phyloP scores from a whole-genome alignment of 2,329 filamentous ascomycete genomes.

The Knoxdaviesia proteae region DNA sequence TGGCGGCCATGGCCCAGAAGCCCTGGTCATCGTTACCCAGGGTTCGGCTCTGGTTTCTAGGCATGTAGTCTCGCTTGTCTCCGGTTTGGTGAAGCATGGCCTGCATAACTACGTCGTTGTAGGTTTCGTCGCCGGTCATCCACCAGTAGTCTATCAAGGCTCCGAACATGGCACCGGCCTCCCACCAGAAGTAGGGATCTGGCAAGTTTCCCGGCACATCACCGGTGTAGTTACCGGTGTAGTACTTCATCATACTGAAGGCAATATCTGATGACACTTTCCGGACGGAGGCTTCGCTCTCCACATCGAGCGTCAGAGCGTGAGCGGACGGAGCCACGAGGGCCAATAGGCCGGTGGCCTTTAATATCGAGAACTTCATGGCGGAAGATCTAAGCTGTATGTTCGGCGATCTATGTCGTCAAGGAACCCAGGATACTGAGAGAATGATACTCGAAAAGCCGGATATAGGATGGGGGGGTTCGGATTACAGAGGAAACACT shows the following conservation, averaged over 20 bases:
- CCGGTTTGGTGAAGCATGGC: constrained; percentile 41
- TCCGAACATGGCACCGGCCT: constrained; percentile 51
- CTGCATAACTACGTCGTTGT: constrained; percentile 37
- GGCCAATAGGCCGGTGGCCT: too few relatives aligned
- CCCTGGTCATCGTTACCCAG: constrained; percentile 58
- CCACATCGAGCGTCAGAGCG: too few relatives aligned
- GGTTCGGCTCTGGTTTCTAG: constrained; percentile 38
- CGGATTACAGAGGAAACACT: too few relatives aligned
- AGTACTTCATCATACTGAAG: constrained; percentile 25
- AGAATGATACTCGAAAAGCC: too few relatives aligned
- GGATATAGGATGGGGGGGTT: too few relatives aligned
- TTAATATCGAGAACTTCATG: too few relatives aligned
- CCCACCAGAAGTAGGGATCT: constrained; percentile 52
- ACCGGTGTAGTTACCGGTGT: constrained; percentile 36
- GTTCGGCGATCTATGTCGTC: too few relatives aligned
- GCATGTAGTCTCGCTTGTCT: constrained; percentile 42
- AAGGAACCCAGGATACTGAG: too few relatives aligned
- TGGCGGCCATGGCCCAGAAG: constrained; percentile 70
- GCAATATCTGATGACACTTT: constrained; percentile 16
- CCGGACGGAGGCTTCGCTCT: too few relatives aligned
- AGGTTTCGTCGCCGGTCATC: constrained; percentile 43
- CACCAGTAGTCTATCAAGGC: constrained; percentile 54
- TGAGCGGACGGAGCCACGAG: too few relatives aligned
- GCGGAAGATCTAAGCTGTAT: too few relatives aligned
- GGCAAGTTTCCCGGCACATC: constrained; percentile 36